Evolutionary conservation across 2,329 filamentous ascomycete genomes (phyloP).

Genomic region (Diplodia intermedia): DNA sequence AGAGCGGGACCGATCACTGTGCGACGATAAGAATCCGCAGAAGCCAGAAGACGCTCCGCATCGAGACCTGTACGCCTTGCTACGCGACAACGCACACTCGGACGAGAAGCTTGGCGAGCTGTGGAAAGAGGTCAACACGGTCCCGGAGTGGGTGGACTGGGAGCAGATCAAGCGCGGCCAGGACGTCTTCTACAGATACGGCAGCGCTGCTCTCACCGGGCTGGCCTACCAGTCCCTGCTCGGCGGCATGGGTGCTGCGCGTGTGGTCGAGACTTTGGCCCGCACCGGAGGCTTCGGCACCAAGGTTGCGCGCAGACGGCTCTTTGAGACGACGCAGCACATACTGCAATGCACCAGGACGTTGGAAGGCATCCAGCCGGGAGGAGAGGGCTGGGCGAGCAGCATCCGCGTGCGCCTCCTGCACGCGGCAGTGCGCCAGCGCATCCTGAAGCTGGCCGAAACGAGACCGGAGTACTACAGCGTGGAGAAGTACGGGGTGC

Average conservation of each 20-base stretch:
- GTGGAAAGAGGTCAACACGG: constrained; percentile 70
- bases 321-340: constrained; percentile 78
- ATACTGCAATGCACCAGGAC: constrained; percentile 73
- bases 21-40: constrained; percentile 22
- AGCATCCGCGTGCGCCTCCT: constrained; percentile 73
- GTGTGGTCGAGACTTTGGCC: constrained; percentile 76
- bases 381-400: constrained; percentile 69
- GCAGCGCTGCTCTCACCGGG: constrained; percentile 68
- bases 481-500: constrained; percentile 64
- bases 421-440: constrained; percentile 70
- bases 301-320: constrained; percentile 68
- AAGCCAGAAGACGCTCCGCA: constrained; percentile 43
- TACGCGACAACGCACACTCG: constrained; percentile 63
- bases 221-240: constrained; percentile 71
- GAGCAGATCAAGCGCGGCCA: constrained; percentile 75
- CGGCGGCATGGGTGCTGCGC: constrained; percentile 74
- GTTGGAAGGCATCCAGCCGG: constrained; percentile 70
- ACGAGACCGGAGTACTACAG: constrained; percentile 68
- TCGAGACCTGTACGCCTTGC: constrained; percentile 68
- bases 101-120: constrained; percentile 65
- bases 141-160: constrained; percentile 81
- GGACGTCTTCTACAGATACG: constrained; percentile 79
- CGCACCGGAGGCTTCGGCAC: constrained; percentile 76
- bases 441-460: constrained; percentile 67
- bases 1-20: constrained; percentile 31